Evolutionary conservation across 2,329 filamentous ascomycete species (phyloP).

Genomic region (Calonectria henricotiae): DNA sequence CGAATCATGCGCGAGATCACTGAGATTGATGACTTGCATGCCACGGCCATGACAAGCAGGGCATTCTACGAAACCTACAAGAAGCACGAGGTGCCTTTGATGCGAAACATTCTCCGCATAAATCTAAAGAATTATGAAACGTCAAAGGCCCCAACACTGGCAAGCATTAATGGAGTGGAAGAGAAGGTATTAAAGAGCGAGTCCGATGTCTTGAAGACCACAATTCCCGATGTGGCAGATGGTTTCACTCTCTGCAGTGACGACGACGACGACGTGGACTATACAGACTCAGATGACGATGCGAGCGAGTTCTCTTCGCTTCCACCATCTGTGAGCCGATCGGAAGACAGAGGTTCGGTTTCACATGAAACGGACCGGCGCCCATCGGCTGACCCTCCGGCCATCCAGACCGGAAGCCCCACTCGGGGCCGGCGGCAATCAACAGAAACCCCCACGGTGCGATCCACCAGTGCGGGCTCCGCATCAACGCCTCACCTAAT

Average conservation of each 20-base stretch:
- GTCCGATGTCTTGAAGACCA: conserved; percentile 54
- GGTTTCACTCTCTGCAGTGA: conserved; percentile 54
- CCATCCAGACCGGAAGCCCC: conserved; percentile 43
- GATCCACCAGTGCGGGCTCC: conserved; percentile 42
- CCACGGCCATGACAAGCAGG: conserved; percentile 62
- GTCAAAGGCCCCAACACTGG: conserved; percentile 43
- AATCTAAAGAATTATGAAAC: conserved; percentile 46
- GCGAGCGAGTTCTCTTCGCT: conserved; percentile 48
- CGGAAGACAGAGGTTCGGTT: conserved; percentile 41
- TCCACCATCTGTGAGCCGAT: conserved; percentile 40
- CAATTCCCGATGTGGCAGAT: conserved; percentile 51
- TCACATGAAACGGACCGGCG: conserved; percentile 35
- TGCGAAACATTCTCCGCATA: conserved; percentile 57
- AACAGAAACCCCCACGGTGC: conserved; percentile 45
- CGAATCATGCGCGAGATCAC: conserved; percentile 62
- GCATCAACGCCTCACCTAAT: conserved; percentile 46
- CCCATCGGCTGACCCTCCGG: conserved; percentile 40
- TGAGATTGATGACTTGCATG: conserved; percentile 61
- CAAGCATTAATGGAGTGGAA: conserved; percentile 53
- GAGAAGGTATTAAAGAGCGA: conserved; percentile 57
- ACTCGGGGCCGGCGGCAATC: conserved; percentile 41
- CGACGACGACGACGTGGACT: conserved; percentile 51
- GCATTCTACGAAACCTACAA: conserved; percentile 65
- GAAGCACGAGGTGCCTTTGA: conserved; percentile 61
- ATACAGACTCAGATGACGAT: conserved; percentile 50